phyloP scores from a whole-genome alignment of 208 protist species.

The Acanthamoeba healyi region DNA sequence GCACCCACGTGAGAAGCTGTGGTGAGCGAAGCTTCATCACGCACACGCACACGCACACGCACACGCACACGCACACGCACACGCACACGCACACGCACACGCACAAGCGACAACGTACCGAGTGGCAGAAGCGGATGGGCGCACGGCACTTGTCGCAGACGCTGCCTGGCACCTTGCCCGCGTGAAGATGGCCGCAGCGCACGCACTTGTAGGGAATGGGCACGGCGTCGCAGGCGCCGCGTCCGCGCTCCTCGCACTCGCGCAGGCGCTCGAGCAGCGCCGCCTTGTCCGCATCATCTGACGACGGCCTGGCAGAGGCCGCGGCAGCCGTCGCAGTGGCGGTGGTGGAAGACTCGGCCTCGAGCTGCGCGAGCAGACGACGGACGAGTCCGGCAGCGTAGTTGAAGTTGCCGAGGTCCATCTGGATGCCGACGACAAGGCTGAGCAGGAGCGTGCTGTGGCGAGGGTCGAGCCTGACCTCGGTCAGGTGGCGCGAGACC shows the following conservation, averaged over 20 bases:
- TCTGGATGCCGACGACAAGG: slow-evolving; percentile 14
- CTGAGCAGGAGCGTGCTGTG: neutral
- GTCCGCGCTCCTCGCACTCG: neutral
- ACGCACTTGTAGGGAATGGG: slow-evolving; percentile 27
- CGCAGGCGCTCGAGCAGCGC: slow-evolving; percentile 1
- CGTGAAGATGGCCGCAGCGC: neutral
- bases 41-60: neutral
- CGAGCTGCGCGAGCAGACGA: neutral
- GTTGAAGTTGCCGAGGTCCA: slow-evolving; percentile 12
- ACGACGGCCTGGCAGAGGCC: neutral
- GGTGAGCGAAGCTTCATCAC: neutral
- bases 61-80: neutral
- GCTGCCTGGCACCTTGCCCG: neutral
- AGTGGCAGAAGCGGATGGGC: slow-evolving; percentile 42
- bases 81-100: neutral
- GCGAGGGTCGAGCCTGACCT: neutral
- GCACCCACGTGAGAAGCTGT: neutral
- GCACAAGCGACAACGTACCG: neutral
- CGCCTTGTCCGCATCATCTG: neutral
- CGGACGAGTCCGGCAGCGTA: neutral
- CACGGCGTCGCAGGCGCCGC: neutral
- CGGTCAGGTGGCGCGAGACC: slow-evolving; percentile 17
- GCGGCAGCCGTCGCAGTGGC: neutral
- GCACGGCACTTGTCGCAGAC: slow-evolving; percentile 30
- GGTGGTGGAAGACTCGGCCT: neutral